Conservation (phyloP, 192 early-diverging fungal species). For the Funneliformis geosporum region DNA sequence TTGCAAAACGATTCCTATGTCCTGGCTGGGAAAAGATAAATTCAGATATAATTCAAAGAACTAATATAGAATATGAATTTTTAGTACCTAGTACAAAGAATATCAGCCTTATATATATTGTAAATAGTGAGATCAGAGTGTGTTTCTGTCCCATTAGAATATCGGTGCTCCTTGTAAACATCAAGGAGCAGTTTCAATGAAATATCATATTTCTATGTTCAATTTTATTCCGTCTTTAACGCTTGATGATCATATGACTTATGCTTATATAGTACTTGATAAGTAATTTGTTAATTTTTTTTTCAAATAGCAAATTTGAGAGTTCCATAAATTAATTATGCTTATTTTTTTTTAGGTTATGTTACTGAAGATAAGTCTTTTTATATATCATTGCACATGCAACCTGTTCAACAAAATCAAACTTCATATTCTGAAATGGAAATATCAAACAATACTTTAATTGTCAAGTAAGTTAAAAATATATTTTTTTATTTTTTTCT, state of each 20-base stretch:
- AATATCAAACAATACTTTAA: neutral
- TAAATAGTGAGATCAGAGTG: neutral
- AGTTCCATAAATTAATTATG: neutral
- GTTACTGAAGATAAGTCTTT: neutral
- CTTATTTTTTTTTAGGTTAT: neutral
- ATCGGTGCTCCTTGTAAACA: constrained; percentile 4
- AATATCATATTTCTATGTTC: neutral
- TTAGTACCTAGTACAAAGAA: too few relatives aligned
- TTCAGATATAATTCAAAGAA: neutral
- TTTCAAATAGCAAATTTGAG: neutral
- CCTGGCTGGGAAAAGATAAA: neutral
- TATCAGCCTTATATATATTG: neutral
- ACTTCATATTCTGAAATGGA: neutral
- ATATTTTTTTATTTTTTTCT: neutral
- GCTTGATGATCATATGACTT: neutral
- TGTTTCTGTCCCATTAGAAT: neutral
- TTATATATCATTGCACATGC: neutral
- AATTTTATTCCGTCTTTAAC: neutral
- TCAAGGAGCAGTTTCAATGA: neutral
- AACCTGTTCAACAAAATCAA: neutral
- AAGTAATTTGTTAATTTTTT: neutral
- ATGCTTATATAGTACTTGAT: neutral
- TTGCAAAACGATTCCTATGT: neutral
- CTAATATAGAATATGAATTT: neutral
- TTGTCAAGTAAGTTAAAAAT: neutral